These are phyloP conservation scores for Pythium volutum DNA, from an alignment of 352 stramenopile genomes.

Conservation along the genomic window DNA sequence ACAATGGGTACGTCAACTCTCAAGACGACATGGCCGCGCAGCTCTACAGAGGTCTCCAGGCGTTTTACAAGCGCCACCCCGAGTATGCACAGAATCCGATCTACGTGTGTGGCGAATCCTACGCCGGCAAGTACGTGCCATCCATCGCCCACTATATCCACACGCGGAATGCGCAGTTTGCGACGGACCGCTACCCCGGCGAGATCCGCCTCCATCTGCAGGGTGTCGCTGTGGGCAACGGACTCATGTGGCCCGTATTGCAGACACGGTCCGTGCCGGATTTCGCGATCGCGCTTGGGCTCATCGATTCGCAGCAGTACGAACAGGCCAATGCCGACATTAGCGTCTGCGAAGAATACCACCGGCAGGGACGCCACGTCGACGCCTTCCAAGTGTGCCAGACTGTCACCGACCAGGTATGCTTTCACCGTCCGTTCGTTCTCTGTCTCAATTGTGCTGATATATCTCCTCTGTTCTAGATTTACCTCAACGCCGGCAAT, in stretches of 20 bases:
- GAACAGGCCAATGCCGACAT: conserved; percentile 70
- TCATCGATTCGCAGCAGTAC: conserved; percentile 85
- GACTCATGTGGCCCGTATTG: conserved; percentile 79
- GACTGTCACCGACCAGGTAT: conserved; percentile 51
- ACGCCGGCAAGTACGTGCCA: conserved; percentile 97
- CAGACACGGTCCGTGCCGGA: conserved; percentile 79
- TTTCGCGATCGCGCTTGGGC: conserved; percentile 71
- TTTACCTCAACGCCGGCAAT: conserved; percentile 71
- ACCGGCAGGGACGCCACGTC: conserved; percentile 66
- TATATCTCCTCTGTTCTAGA: conserved; percentile 30
- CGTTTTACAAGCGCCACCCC: conserved; percentile 88
- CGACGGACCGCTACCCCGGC: conserved; percentile 23
- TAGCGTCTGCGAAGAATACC: conserved; percentile 70
- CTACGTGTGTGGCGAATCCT: conserved; percentile 89
- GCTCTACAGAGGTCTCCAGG: conserved; percentile 91
- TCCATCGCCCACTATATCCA: conserved; percentile 94
- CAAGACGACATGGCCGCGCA: conserved; percentile 76
- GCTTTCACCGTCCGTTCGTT: too few relatives aligned
- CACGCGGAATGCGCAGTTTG: conserved; percentile 61
- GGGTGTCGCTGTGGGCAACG: conserved; percentile 91
- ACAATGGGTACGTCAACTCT: conserved; percentile 63
- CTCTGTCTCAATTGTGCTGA: not conserved
- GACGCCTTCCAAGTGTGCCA: conserved; percentile 75
- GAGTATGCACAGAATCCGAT: conserved; percentile 66
- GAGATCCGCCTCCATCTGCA: conserved; percentile 66